phyloP scores from a whole-genome alignment of 1,139 yeast genomes.

The Torulaspora globosa region DNA sequence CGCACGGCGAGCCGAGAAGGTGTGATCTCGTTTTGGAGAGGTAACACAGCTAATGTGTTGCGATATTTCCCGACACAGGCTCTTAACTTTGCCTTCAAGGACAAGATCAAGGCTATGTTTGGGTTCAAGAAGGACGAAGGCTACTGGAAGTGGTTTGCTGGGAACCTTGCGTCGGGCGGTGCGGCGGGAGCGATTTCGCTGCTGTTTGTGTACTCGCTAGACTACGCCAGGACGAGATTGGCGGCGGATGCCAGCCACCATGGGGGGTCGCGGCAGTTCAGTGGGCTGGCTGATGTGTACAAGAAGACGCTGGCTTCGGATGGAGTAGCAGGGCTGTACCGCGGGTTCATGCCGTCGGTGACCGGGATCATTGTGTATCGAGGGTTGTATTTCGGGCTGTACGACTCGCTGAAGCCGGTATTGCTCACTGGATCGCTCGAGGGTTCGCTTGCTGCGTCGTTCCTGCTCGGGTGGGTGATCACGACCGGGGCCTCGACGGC shows the following conservation, averaged over 20 bases:
- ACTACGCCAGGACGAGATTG: conserved; percentile 79
- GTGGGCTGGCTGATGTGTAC: conserved; percentile 74
- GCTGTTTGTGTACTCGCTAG: conserved; percentile 72
- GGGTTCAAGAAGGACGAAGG: conserved; percentile 65
- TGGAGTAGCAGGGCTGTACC: conserved; percentile 77
- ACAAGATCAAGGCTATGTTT: conserved; percentile 71
- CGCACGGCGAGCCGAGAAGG: conserved; percentile 74
- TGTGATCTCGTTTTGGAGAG: conserved; percentile 71
- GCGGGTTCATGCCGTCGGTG: conserved; percentile 82
- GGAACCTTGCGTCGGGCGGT: conserved; percentile 83
- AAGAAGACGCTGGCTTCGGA: conserved; percentile 70
- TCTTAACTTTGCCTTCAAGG: conserved; percentile 80
- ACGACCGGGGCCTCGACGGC: conserved; percentile 78
- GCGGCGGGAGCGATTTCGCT: conserved; percentile 76
- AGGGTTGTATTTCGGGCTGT: conserved; percentile 79
- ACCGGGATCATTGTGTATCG: conserved; percentile 78
- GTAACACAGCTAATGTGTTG: conserved; percentile 79
- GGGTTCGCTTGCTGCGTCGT: conserved; percentile 68
- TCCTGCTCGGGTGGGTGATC: conserved; percentile 74
- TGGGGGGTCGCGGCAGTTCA: conserved; percentile 72
- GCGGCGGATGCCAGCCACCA: conserved; percentile 75
- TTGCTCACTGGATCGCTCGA: conserved; percentile 67
- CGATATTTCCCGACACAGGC: conserved; percentile 87
- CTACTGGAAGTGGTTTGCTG: conserved; percentile 69
- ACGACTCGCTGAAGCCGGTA: conserved; percentile 75